phyloP scores from a whole-genome alignment of 371 early-diverging fungal genomes.

The Parasitella parasitica region DNA sequence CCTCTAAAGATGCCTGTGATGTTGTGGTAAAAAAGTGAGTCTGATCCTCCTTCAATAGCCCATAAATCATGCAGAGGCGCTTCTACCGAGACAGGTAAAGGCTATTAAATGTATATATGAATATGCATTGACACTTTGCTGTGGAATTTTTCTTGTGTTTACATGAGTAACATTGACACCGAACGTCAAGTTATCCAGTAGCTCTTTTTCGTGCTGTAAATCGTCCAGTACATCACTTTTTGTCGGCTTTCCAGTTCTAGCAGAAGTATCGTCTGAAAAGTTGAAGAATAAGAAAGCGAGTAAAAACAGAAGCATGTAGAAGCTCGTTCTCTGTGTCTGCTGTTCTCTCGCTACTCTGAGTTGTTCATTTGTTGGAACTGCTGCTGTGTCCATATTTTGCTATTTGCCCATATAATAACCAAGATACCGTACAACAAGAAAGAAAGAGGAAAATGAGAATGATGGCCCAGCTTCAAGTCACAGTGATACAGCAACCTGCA shows the following conservation, averaged over 20 bases:
- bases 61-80: constrained; percentile 33
- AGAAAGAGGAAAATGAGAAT: not conserved
- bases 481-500: constrained; percentile 1
- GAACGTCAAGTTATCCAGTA: constrained; percentile 52
- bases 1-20: constrained; percentile 67
- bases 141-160: too few relatives aligned
- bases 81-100: constrained; percentile 36
- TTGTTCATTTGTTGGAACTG: constrained; percentile 22
- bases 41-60: constrained; percentile 22
- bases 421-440: too few relatives aligned
- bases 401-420: not conserved
- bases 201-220: constrained; percentile 41
- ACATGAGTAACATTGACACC: constrained; percentile 53
- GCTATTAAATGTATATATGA: constrained; percentile 26
- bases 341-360: constrained; percentile 31
- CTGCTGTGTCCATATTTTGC: not conserved
- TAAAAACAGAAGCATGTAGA: constrained; percentile 49
- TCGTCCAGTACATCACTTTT: constrained; percentile 35
- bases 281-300: constrained; percentile 45
- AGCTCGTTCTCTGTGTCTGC: constrained; percentile 44
- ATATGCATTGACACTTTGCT: too few relatives aligned
- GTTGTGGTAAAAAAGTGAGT: constrained; percentile 58
- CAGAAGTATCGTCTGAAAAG: constrained; percentile 42
- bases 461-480: not conserved
- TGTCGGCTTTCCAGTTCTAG: constrained; percentile 29